A percentile compares a stretch with the other conserved stretches of the same genome.
Conservation (phyloP, 108 stramenopile genomes). For the Nannochloropsis salina region DNA sequence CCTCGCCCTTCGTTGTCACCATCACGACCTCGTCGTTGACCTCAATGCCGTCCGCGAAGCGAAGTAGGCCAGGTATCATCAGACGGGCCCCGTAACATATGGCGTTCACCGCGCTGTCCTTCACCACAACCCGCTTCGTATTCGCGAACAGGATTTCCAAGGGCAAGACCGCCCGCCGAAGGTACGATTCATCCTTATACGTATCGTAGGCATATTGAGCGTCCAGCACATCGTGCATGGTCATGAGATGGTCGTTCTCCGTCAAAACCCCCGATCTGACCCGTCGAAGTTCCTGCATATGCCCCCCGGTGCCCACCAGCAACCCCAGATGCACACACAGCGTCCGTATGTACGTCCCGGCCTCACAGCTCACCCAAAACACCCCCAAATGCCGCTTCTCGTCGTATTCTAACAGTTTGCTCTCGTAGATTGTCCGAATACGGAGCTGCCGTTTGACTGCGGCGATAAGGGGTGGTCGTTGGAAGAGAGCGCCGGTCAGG, state of each 20-base stretch:
- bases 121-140: conserved; percentile 97
- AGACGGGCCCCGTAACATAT: conserved; percentile 99
- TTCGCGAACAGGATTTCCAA: conserved; percentile 88
- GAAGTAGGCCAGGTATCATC: conserved; percentile 95
- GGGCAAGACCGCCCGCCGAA: conserved; percentile 93
- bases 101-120: conserved; percentile 98
- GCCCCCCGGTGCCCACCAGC: conserved; percentile 91
- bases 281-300: conserved; percentile 98
- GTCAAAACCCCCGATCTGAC: conserved; percentile 83
- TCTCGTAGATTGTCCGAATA: conserved; percentile 95
- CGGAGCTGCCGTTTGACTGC: conserved; percentile 98
- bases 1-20: conserved; percentile 99
- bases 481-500: conserved; percentile 95
- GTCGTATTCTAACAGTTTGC: conserved; percentile 93
- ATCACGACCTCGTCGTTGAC: conserved; percentile 93
- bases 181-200: conserved; percentile 96
- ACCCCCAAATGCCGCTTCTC: conserved; percentile 87
- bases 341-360: conserved; percentile 98
- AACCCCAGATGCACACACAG: conserved; percentile 97
- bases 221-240: conserved; percentile 99
- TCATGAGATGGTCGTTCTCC: conserved; percentile 86
- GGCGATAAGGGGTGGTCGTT: conserved; percentile 96
- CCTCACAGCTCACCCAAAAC: conserved; percentile 82
- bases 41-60: conserved; percentile 97
- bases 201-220: conserved; percentile 97